Evolutionary conservation across 495 filamentous ascomycete genomes (phyloP).

Genomic region (Pseudotulostoma volvatum): DNA sequence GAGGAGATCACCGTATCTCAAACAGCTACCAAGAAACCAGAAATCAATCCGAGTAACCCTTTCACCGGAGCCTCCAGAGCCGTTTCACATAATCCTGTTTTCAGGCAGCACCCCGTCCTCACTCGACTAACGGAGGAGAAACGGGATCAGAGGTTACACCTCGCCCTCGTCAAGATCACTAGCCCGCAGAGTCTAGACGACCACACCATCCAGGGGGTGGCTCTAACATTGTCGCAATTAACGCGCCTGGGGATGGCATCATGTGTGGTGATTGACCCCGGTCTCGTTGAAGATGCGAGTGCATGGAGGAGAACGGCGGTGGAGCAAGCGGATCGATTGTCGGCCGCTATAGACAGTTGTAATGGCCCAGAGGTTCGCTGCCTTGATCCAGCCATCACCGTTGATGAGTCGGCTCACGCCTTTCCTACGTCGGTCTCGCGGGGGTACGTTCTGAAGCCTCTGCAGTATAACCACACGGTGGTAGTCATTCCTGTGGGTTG

Average conservation of each 20-base stretch:
- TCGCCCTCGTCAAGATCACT: conserved; percentile 75
- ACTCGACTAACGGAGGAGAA: conserved; percentile 16
- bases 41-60: conserved; percentile 41
- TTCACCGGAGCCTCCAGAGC: conserved; percentile 44
- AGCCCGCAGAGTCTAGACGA: conserved; percentile 53
- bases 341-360: conserved; percentile 51
- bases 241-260: conserved; percentile 63
- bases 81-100: conserved; percentile 46
- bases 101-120: conserved; percentile 33
- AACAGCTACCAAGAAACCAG: conserved; percentile 15
- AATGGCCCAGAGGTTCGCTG: conserved; percentile 48
- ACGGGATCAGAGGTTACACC: conserved; percentile 42
- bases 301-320: conserved; percentile 29
- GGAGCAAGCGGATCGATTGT: conserved; percentile 58
- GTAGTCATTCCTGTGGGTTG: conserved; percentile 59
- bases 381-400: conserved; percentile 46
- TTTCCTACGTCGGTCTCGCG: conserved; percentile 34
- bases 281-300: conserved; percentile 15
- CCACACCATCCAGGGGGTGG: conserved; percentile 53
- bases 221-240: conserved; percentile 69
- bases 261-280: conserved; percentile 65
- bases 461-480: conserved; percentile 63
- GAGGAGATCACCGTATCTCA: conserved; percentile 9
- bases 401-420: conserved; percentile 16
- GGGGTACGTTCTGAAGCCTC: conserved; percentile 46